Evolutionary conservation across 352 stramenopile species (phyloP), one percentile per base, ranked within the genome.

Genomic region (Phytopythium sindhum): DNA sequence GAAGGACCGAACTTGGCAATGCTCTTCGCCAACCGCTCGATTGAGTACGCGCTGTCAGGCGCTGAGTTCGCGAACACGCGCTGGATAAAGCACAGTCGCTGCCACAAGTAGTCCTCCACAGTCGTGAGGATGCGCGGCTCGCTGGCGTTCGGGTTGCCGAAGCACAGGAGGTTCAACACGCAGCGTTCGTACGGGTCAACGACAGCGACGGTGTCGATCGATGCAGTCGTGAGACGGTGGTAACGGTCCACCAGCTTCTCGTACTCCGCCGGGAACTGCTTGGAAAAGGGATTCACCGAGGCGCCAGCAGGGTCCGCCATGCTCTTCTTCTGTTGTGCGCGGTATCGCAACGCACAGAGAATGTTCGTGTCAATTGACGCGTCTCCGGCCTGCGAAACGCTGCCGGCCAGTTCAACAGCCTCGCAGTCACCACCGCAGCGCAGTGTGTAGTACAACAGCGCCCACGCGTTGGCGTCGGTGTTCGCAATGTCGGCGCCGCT

Each of bases 21-120:
- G 64, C 72, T 89, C 67, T 85, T 79, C 9, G 85, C 82, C 26
- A 93, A 61, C 21, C 76, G 76, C 39, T 59, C 58, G 54, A 93
- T 88, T 28, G 78, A 81, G 73, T 93, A 93, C 7, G 68, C 64
- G 53, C 77, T 85, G 54, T 90, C 80, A 0, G 80, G 68, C 1
- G 67, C 61, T 17, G 80, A 81, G 45, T 59, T 74, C 35, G 63
- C 55, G 12, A 63, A 68, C 15, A 76, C 70, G 26, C 72, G 79
- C 71, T 93, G 81, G 33, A 91, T 82, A 50, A 93, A 95, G 66
- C 81, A 93, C 28, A 93, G 72, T 1, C 85, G 82, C 61, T 95
- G 86, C 86, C 86, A 95, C 54, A 95, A 44, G 57, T 93, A 95
- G 61, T 95, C 86, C 69, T 95, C 86, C 50, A 95, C 84, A 26